Evolutionary conservation across 495 filamentous ascomycete species (phyloP).

Genomic region (Hyaloscypha hepaticicola): DNA sequence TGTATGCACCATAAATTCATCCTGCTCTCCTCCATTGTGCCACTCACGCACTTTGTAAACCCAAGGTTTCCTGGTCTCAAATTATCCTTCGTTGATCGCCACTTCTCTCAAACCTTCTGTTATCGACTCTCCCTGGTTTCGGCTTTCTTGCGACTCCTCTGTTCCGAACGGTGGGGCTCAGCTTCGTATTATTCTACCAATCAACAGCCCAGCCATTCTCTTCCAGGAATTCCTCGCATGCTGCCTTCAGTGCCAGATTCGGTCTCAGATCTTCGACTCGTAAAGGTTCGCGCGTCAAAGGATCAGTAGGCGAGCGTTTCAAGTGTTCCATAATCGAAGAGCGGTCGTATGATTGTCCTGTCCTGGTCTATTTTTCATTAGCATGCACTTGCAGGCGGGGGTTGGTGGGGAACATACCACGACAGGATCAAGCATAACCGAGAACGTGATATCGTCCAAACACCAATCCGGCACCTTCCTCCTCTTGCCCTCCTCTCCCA

Average conservation of each 20-base stretch:
- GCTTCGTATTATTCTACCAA: constrained; percentile 70
- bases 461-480: constrained; percentile 75
- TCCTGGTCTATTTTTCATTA: constrained; percentile 58
- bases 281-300: constrained; percentile 77
- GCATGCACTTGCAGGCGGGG: not conserved
- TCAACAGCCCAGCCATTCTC: constrained; percentile 94
- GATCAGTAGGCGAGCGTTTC: constrained; percentile 70
- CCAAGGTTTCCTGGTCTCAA: no score
- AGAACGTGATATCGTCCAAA: constrained; percentile 87
- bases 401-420: constrained; percentile 51
- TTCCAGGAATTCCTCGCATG: constrained; percentile 79
- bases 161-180: no score
- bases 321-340: constrained; percentile 85
- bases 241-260: constrained; percentile 80
- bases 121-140: no score
- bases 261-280: constrained; percentile 69
- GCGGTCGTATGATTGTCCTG: constrained; percentile 86
- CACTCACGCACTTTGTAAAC: no score
- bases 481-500: constrained; percentile 45
- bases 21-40: no score
- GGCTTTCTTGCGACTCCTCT: no score
- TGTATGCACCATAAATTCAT: no score
- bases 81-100: no score
- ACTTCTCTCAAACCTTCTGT: no score
- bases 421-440: constrained; percentile 90